Base-by-base conservation (phyloP, 805 yeast species). In the Candida succiphila region DNA sequence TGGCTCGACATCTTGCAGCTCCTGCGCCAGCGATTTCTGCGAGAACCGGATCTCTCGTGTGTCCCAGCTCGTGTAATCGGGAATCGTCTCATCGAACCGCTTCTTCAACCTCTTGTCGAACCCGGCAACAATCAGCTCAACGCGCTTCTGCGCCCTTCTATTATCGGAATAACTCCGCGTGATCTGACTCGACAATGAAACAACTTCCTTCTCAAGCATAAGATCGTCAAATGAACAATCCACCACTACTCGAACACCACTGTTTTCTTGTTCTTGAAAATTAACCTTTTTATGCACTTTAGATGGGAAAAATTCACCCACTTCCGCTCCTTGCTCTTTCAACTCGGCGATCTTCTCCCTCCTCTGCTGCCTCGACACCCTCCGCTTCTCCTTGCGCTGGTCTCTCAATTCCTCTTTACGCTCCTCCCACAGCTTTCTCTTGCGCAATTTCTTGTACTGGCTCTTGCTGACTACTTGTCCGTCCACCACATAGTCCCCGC, bases 141-240 rank as follows among this genome's bases (percentile, higher is more conserved):
- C 74, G 7, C 68, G 71, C 38, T 68, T 64, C 29, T 56, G 50
- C 14, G 83, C 72, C 32, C 73, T 70, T 44, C 82, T 71, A 51
- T 82, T 85, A 14, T 80, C 80, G 7, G 94, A 72, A 54, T 89
- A 89, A 32, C 85, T 69, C 38, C 96, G 66, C 3, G 89, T 75
- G 32, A 92, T 67, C 58, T 89, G 98, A 32, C 76, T 70, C 6
- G 86, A 72, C 49, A 89, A 56, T 16, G 95, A 83, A 2, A 71
- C 70, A 29, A 72, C 63, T 39, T 72, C 78, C 43, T 78, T 78
- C 15, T 77, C 83, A 25, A 69, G 72, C 98, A 92, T 92, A 47
- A 82, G 50, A 29, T 83, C 92, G 49, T 92, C 97, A 54, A 89
- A 89, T 13, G 71, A 82, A 58, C 98, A 89, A 56, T 89, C 98